phyloP scores from a whole-genome alignment of 371 early-diverging fungal genomes.

The Haplosporangium sp. region DNA sequence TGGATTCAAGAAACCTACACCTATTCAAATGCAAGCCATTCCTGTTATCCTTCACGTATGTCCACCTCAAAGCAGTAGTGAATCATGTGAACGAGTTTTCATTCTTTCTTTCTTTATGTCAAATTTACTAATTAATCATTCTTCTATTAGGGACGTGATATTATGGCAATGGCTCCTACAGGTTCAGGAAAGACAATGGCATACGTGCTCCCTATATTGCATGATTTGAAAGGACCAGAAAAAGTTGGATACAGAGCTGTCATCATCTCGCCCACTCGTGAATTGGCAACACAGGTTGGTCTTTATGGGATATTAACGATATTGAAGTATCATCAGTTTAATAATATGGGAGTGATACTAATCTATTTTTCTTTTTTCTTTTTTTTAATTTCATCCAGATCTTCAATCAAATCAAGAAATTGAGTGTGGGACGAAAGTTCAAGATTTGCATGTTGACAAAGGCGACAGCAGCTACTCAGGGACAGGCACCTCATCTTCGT shows the following conservation, averaged over 20 bases:
- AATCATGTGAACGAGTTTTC: background rate
- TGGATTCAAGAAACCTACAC: conserved; percentile 91
- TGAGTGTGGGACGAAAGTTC: conserved; percentile 79
- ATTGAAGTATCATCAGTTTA: no score
- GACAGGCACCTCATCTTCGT: conserved; percentile 72
- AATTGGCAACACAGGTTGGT: conserved; percentile 94
- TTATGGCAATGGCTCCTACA: conserved; percentile 95
- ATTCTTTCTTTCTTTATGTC: background rate
- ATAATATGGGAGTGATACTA: background rate
- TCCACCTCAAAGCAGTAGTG: background rate
- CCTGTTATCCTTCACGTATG: conserved; percentile 82
- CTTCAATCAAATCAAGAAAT: conserved; percentile 77
- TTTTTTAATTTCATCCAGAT: conserved; percentile 62
- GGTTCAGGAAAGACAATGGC: conserved; percentile 99
- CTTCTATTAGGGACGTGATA: conserved; percentile 73
- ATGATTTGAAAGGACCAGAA: conserved; percentile 80
- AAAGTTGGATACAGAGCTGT: conserved; percentile 87
- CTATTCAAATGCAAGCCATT: conserved; percentile 96
- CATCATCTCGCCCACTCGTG: conserved; percentile 97
- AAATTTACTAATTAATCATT: background rate
- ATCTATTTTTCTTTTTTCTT: background rate
- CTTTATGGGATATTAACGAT: background rate
- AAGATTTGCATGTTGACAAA: conserved; percentile 86
- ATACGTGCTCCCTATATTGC: conserved; percentile 93
- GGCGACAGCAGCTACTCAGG: conserved; percentile 71